phyloP scores from a whole-genome alignment of 1,284 basidiomycete species.

The Moniliophthora roreri region DNA sequence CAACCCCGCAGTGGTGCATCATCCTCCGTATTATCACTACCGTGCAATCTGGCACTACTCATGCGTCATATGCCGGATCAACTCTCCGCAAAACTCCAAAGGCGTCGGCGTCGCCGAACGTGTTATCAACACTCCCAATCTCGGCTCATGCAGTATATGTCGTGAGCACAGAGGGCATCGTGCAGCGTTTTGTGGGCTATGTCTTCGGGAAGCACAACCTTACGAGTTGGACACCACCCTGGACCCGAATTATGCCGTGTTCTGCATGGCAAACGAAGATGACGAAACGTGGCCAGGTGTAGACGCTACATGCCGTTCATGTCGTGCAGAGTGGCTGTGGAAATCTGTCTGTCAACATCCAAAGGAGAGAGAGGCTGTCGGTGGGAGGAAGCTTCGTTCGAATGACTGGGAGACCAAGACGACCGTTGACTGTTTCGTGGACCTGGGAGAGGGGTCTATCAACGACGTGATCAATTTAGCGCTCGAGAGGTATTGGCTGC shows the following conservation, averaged over 20 bases:
- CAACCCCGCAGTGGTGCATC: constrained; percentile 21
- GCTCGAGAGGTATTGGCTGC: constrained; percentile 69
- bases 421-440: constrained; percentile 60
- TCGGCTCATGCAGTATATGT: constrained; percentile 56
- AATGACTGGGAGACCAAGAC: constrained; percentile 66
- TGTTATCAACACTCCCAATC: constrained; percentile 33
- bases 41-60: constrained; percentile 37
- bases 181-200: constrained; percentile 60
- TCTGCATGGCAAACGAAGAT: constrained; percentile 69
- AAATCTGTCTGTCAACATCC: constrained; percentile 42
- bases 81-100: constrained; percentile 45
- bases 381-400: constrained; percentile 41
- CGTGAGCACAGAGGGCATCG: constrained; percentile 58
- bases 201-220: constrained; percentile 58
- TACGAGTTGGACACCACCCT: constrained; percentile 29
- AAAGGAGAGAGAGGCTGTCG: constrained; percentile 58
- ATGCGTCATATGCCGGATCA: constrained; percentile 72
- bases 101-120: constrained; percentile 55
- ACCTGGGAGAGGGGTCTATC: constrained; percentile 69
- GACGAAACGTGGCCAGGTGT: constrained; percentile 63
- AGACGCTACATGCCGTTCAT: constrained; percentile 63
- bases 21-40: constrained; percentile 40
- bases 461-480: constrained; percentile 58
- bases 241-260: constrained; percentile 40
- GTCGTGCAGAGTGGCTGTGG: constrained; percentile 63